phyloP scores from a whole-genome alignment of 129 eudicot genomes.

The Helichrysum umbraculigerum region DNA sequence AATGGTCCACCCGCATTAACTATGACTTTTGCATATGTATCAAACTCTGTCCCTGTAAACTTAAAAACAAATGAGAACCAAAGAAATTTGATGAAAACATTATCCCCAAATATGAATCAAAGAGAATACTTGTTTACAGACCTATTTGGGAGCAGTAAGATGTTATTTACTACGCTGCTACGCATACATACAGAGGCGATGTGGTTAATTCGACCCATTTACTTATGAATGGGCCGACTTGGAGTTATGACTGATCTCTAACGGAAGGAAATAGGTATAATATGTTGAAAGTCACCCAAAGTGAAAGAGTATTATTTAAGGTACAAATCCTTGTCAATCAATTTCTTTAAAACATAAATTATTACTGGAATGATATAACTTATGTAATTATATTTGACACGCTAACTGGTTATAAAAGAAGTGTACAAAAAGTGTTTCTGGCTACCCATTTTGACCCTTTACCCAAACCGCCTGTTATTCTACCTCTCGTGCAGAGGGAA shows the following conservation, averaged over 20 bases:
- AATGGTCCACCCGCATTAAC: constrained; percentile 96
- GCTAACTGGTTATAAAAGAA: background rate
- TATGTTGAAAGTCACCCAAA: background rate
- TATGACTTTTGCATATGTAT: constrained; percentile 87
- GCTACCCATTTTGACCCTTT: background rate
- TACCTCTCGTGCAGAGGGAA: background rate
- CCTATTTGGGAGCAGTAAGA: background rate
- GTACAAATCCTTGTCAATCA: background rate
- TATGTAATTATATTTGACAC: background rate
- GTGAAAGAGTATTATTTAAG: too few relatives aligned
- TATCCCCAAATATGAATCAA: background rate
- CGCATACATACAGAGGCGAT: too few relatives aligned
- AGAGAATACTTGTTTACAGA: background rate
- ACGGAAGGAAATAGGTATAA: background rate
- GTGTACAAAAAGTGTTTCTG: background rate
- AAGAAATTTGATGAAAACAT: background rate
- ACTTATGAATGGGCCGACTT: background rate
- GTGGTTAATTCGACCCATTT: too few relatives aligned
- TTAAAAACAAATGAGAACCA: constrained; percentile 33
- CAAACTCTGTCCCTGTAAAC: constrained; percentile 73
- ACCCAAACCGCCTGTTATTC: background rate
- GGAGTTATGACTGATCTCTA: background rate
- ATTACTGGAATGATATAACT: background rate
- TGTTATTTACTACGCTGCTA: background rate
- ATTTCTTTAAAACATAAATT: background rate